Evolutionary conservation across 202 grass and related monocot species (phyloP), one percentile per base, ranked within the genome.

Genomic region (Dendrocalamus latiflorus): DNA sequence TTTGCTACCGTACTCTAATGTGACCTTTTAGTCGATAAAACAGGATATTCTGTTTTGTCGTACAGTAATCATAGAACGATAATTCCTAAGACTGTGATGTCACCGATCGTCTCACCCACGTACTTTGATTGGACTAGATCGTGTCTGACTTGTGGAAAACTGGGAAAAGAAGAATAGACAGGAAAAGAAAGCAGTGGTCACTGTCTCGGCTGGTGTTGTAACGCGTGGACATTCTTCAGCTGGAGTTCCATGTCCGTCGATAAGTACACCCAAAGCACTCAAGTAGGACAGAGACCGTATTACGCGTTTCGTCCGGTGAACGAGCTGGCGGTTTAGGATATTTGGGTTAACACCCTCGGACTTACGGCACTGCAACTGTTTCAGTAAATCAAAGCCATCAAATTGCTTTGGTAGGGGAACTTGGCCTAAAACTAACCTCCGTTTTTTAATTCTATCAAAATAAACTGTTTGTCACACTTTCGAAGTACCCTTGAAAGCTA

Each of bases 91-190:
- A 5, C 0, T 0, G 33, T 34, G 33, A 0, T 34, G 0, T 34
- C 33, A 34, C 33, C 33, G 33, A 34, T 34, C 33, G 33, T 34
- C 33, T 34, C 33, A 34, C 0, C 4, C 17, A 44, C 26, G 36
- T 47, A 66, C 79, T 62, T 83, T 66, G 48, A 20, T 51, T 66
- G 60, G 86, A 74, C 69, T 36, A 57, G 8, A 6, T 72, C 21
- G 41, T 41, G 17, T 84, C 75, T 79, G 66, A 86, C 84, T 43
- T 54, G 70, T 85, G 76, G 85, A 89, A 85, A 77, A 75, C 53
- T 20, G 33, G 37, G 30, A 53, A 70, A 68, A 7, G 61, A 59
- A 67, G 18, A 60, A 39, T 9, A 49, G 14, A 48, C 16, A 24
- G 1, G 10, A 36, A 65, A 68, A n/a, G 6, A 66, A 25, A 69